Conservation (phyloP, 768 basidiomycete species). For the Mycena albidolilacea region DNA sequence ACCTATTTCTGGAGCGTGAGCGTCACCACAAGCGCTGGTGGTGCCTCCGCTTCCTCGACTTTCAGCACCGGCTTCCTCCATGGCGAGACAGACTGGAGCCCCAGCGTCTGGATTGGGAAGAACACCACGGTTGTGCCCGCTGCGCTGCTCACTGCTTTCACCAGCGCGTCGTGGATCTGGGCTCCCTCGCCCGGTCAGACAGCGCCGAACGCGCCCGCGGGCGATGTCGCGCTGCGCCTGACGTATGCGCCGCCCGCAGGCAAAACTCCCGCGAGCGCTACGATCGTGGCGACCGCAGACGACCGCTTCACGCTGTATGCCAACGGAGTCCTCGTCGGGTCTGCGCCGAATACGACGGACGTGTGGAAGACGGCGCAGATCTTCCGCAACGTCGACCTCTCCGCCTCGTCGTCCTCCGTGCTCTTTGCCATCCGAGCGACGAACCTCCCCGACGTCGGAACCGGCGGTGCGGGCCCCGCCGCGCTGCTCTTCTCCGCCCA, state of each 20-base stretch:
- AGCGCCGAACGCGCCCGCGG: constrained; percentile 31
- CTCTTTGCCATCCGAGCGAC: constrained; percentile 49
- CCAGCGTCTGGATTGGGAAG: constrained; percentile 49
- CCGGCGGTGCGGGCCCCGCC: constrained; percentile 44
- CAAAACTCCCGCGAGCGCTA: constrained; percentile 42
- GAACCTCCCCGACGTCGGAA: constrained; percentile 38
- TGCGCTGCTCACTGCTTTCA: constrained; percentile 42
- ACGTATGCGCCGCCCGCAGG: constrained; percentile 43
- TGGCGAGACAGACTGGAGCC: constrained; percentile 42
- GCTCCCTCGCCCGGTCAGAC: constrained; percentile 25
- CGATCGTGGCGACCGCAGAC: constrained; percentile 47
- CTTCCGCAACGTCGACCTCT: constrained; percentile 40
- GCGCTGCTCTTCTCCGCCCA: constrained; percentile 47
- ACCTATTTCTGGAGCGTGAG: constrained; percentile 47
- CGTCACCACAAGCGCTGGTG: constrained; percentile 42
- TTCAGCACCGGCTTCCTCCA: constrained; percentile 48
- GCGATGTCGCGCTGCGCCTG: constrained; percentile 48
- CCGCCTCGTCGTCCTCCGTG: constrained; percentile 30
- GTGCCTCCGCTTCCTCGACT: constrained; percentile 42
- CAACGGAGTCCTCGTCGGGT: constrained; percentile 45
- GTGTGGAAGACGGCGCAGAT: constrained; percentile 47
- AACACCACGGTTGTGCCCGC: constrained; percentile 38
- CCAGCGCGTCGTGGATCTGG: constrained; percentile 39
- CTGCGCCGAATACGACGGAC: constrained; percentile 41
- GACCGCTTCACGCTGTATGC: constrained; percentile 48